These are phyloP conservation scores for Rhododendron henanense DNA, from an alignment of 148 eudicot genomes.

Conservation along the genomic window DNA sequence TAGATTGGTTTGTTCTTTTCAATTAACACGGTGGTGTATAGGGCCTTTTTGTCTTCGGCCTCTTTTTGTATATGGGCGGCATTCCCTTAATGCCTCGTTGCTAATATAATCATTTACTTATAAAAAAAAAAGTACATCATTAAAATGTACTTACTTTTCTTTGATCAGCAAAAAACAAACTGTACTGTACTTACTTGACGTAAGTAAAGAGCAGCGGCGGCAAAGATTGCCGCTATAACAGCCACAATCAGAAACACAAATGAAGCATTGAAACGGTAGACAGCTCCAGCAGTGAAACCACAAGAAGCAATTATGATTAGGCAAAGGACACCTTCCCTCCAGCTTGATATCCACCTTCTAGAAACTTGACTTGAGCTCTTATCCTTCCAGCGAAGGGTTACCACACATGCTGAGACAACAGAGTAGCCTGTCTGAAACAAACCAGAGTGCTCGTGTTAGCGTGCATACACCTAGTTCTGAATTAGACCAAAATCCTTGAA, in stretches of 20 bases:
- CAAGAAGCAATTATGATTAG: constrained; percentile 55
- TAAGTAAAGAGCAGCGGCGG: constrained; percentile 50
- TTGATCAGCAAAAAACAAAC: background rate
- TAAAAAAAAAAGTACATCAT: background rate
- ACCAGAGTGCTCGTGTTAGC: constrained; percentile 7
- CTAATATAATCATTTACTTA: too few relatives aligned
- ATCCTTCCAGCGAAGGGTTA: constrained; percentile 79
- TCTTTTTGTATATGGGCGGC: too few relatives aligned
- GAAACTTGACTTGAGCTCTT: constrained; percentile 39
- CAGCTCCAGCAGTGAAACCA: constrained; percentile 78
- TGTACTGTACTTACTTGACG: constrained; percentile 77
- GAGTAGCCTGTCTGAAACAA: constrained; percentile 91
- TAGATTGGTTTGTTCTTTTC: too few relatives aligned
- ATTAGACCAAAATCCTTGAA: background rate
- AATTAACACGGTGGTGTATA: too few relatives aligned
- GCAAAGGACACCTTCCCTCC: constrained; percentile 75
- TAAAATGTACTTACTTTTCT: background rate
- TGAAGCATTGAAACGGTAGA: constrained; percentile 67
- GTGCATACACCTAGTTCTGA: constrained; percentile 9
- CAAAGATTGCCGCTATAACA: constrained; percentile 46
- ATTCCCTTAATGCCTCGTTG: too few relatives aligned
- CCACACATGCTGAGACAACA: constrained; percentile 92
- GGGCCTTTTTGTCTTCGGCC: too few relatives aligned
- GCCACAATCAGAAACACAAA: constrained; percentile 51
- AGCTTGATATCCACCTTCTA: constrained; percentile 44